Conservation (phyloP, 768 basidiomycete species). For the Saitozyma podzolica region DNA sequence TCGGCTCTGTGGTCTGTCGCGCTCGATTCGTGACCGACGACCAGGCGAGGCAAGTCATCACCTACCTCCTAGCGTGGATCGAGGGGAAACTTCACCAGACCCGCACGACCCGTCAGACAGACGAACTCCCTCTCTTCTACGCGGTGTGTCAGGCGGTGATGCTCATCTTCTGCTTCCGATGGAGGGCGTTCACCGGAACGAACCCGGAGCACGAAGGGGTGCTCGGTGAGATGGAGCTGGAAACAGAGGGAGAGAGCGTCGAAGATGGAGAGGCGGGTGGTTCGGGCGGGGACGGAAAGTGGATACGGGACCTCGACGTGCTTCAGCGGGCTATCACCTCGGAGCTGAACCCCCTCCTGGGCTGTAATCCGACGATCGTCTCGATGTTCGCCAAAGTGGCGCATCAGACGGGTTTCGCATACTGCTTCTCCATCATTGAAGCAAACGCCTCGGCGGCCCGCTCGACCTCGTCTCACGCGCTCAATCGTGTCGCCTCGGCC, state of each 20-base stretch:
- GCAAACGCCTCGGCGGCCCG: slow-evolving; percentile 58
- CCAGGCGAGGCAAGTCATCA: slow-evolving; percentile 69
- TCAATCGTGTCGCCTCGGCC: background rate
- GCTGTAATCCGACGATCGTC: slow-evolving; percentile 87
- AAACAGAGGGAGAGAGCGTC: slow-evolving; percentile 26
- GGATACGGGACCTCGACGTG: slow-evolving; percentile 79
- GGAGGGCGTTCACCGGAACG: slow-evolving; percentile 66
- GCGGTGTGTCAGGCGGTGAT: slow-evolving; percentile 89
- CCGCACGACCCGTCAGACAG: slow-evolving; percentile 51
- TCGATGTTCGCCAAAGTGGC: slow-evolving; percentile 91
- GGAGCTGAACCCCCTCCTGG: slow-evolving; percentile 82
- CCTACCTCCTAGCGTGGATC: slow-evolving; percentile 83
- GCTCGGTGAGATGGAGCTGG: slow-evolving; percentile 47
- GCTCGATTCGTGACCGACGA: slow-evolving; percentile 80
- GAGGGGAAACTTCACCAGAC: slow-evolving; percentile 71
- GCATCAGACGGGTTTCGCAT: slow-evolving; percentile 84
- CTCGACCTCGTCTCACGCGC: slow-evolving; percentile 1
- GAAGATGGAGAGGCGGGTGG: slow-evolving; percentile 26
- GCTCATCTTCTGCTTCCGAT: slow-evolving; percentile 96
- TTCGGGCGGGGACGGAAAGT: slow-evolving; percentile 58
- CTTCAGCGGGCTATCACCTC: slow-evolving; percentile 78
- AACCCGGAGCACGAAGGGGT: slow-evolving; percentile 59
- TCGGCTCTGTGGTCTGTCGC: slow-evolving; percentile 86
- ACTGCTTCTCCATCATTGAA: slow-evolving; percentile 90
- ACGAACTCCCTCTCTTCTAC: slow-evolving; percentile 73